phyloP scores from a whole-genome alignment of 2,329 filamentous ascomycete genomes.

The Penicillium sp. region DNA sequence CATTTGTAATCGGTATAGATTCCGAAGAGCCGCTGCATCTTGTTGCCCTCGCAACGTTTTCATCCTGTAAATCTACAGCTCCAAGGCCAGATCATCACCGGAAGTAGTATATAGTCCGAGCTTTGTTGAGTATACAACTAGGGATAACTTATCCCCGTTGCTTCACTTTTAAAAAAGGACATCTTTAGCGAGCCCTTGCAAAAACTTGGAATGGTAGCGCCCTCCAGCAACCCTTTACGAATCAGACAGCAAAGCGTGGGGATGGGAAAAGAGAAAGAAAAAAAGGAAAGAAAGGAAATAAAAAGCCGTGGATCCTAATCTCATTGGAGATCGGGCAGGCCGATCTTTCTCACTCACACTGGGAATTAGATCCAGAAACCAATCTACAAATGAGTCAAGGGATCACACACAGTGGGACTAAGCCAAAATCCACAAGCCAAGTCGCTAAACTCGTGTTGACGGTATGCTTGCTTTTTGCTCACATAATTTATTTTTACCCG shows the following conservation, averaged over 20 bases:
- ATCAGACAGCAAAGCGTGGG: neutral
- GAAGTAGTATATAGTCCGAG: neutral
- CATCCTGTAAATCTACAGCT: neutral
- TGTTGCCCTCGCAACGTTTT: constrained; percentile 2
- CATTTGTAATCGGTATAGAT: neutral
- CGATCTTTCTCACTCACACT: neutral
- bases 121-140: neutral
- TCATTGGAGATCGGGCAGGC: neutral
- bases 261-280: neutral
- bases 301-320: neutral
- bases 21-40: constrained; percentile 4
- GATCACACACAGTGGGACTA: neutral
- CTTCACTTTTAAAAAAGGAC: neutral
- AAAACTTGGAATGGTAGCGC: neutral
- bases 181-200: neutral
- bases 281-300: neutral
- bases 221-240: neutral
- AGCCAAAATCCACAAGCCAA: neutral
- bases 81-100: neutral
- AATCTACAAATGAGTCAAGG: neutral
- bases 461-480: neutral
- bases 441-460: neutral
- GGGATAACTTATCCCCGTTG: neutral
- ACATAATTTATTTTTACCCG: neutral
- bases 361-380: neutral